Percentiles rank a stretch among this genome's conserved stretches.
These are phyloP conservation scores for Simmondsia chinensis DNA, from an alignment of 148 eudicot species.

Conservation along the genomic window DNA sequence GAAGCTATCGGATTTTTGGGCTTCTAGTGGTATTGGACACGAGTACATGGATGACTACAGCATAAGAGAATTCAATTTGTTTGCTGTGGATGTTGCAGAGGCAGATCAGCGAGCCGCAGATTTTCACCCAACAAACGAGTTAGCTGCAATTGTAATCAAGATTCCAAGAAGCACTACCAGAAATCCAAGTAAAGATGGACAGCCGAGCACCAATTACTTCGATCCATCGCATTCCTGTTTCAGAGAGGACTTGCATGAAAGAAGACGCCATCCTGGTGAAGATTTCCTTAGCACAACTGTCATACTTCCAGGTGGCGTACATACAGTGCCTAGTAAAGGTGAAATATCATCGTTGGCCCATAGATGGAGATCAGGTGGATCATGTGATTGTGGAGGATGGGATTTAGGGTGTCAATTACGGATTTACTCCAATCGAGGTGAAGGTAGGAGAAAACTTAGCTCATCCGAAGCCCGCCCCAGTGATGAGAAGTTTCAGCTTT, in stretches of 20 bases:
- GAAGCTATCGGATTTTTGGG: conserved; percentile 45
- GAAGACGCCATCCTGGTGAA: conserved; percentile 1
- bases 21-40: conserved; percentile 7
- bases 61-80: conserved; percentile 57
- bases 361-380: conserved; percentile 78
- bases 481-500: conserved; percentile 37
- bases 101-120: conserved; percentile 35
- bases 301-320: conserved; percentile 75
- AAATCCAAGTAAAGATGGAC: conserved; percentile 6
- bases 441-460: conserved; percentile 10
- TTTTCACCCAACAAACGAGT: conserved; percentile 51
- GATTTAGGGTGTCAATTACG: conserved; percentile 78
- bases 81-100: conserved; percentile 32
- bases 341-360: conserved; percentile 62
- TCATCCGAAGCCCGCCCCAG: conserved; percentile 12
- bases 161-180: conserved; percentile 17
- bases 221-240: conserved; percentile 12
- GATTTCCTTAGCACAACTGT: conserved; percentile 32
- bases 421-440: conserved; percentile 29
- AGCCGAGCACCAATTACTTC: conserved; percentile 11
- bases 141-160: conserved; percentile 70
- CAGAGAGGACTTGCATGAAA: conserved; percentile 12
- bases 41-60: conserved; percentile 9
- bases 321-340: conserved; percentile 69
- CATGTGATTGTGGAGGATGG: conserved; percentile 97